These are phyloP conservation scores for Phytophthora fragariaefolia DNA, from an alignment of 352 stramenopile species.

Conservation along the genomic window DNA sequence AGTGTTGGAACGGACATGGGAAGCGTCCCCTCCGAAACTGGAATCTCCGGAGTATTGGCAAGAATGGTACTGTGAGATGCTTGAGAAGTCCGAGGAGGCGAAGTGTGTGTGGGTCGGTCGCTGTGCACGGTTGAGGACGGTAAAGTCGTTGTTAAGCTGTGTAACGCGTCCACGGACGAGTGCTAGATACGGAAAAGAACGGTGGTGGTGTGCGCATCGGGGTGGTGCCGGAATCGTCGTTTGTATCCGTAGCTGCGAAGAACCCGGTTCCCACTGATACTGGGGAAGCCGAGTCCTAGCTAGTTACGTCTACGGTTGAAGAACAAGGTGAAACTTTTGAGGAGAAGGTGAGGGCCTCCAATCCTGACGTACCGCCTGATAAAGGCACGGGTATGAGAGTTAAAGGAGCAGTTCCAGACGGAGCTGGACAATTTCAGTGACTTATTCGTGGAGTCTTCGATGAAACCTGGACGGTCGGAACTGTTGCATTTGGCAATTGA, in stretches of 20 bases:
- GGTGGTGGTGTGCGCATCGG: background rate
- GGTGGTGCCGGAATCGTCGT: constrained; percentile 5
- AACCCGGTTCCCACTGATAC: too few species aligned
- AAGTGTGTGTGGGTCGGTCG: background rate
- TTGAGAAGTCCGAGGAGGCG: too few species aligned
- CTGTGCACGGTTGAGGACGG: constrained; percentile 1
- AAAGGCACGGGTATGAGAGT: background rate
- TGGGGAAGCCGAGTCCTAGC: background rate
- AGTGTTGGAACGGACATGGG: background rate
- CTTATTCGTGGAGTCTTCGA: background rate
- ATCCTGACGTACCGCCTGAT: background rate
- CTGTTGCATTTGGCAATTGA: constrained; percentile 17
- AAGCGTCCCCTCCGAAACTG: background rate
- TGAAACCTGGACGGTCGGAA: background rate
- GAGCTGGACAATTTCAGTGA: background rate
- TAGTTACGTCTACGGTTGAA: background rate
- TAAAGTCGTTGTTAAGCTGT: background rate
- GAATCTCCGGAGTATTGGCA: constrained; percentile 5
- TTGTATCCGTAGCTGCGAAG: background rate
- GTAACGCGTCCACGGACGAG: constrained; percentile 8
- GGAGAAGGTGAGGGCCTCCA: background rate
- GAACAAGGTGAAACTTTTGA: background rate
- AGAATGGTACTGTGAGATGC: background rate
- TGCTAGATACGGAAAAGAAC: constrained; percentile 1
- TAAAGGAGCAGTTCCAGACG: background rate